phyloP scores from a whole-genome alignment of 192 early-diverging fungal species.

The Paraglomus occultum region DNA sequence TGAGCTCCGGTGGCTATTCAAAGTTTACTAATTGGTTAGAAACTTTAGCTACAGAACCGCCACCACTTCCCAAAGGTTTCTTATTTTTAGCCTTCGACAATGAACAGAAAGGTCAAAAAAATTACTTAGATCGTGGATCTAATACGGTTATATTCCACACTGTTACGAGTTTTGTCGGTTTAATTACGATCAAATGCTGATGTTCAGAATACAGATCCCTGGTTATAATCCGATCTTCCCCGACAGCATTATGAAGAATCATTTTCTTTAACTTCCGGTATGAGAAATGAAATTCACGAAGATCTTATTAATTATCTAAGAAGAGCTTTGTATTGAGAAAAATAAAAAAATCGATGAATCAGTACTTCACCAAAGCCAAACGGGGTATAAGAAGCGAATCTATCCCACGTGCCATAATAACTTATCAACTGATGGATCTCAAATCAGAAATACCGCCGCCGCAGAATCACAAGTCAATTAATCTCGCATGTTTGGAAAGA shows the following conservation, averaged over 20 bases:
- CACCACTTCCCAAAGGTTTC: conserved; percentile 19
- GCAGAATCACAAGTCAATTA: neutral
- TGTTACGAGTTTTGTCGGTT: conserved; percentile 7
- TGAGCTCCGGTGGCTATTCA: conserved; percentile 2
- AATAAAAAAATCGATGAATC: conserved; percentile 22
- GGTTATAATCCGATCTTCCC: neutral
- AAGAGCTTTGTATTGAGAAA: conserved; percentile 15
- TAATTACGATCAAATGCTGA: conserved; percentile 24
- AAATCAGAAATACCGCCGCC: neutral
- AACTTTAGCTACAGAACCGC: conserved; percentile 12
- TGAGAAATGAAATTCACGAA: conserved; percentile 8
- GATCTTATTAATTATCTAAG: conserved; percentile 23
- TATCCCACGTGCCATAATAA: neutral
- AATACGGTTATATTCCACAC: neutral
- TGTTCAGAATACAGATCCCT: conserved; percentile 10
- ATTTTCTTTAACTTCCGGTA: conserved; percentile 19
- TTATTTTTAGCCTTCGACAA: conserved; percentile 15
- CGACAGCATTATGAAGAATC: conserved; percentile 8
- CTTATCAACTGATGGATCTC: conserved; percentile 1
- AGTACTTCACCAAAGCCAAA: neutral
- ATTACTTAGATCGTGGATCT: neutral
- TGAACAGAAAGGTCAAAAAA: neutral
- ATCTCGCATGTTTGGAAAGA: neutral
- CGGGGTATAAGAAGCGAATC: conserved; percentile 15
- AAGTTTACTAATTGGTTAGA: conserved; percentile 24